Base-by-base conservation (phyloP, 1,139 yeast species). In the Lodderomyces elongisporus region DNA sequence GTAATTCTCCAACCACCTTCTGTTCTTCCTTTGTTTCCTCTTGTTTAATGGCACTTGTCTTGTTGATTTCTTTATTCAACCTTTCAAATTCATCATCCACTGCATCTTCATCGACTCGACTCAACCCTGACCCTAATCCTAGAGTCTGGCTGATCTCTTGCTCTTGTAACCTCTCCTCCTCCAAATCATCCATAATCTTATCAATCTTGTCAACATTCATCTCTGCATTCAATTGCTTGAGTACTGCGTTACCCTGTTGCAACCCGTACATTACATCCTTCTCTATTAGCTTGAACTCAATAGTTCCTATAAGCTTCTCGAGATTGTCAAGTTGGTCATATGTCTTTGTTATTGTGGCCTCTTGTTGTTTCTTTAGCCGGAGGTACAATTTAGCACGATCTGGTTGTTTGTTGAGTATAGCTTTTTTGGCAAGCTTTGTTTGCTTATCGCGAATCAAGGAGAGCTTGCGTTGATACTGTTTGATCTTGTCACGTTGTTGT, bases 251-350 rank as follows among this genome's bases (percentile, higher is more conserved):
- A 17, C 97, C 97, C 44, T 83, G 81, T 45, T 77, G 70, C 30
- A 91, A 65, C 0, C 96, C 96, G 42, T 72, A 74, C 12, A 88
- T 47, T 33, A 91, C 89, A 49, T 87, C 95, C 45, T 79, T 79
- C 53, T 89, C 97, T 25, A 91, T 81, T 41, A 85, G 60, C 47
- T 94, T 91, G 60, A 85, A 88, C 58, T 91, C 97, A 27, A 91
- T 83, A 21, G 84, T 79, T 15, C 78, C 74, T 4, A 82, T 77
- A 51, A 85, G 66, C 34, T 69, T 67, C 51, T 89, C 96, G 26
- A 91, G 59, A 31, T 85, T 84, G 37, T 78, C 82, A 21, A 88
- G 62, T 56, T 91, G 97, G 26, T 72, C 77, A 36, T 80, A 84
- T 0, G 95, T 83, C 48, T 79, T 82, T 22, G 61, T 58, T 3